These are phyloP conservation scores for Umbelopsis sp. DNA, from an alignment of 192 early-diverging fungal genomes.

Conservation along the genomic window DNA sequence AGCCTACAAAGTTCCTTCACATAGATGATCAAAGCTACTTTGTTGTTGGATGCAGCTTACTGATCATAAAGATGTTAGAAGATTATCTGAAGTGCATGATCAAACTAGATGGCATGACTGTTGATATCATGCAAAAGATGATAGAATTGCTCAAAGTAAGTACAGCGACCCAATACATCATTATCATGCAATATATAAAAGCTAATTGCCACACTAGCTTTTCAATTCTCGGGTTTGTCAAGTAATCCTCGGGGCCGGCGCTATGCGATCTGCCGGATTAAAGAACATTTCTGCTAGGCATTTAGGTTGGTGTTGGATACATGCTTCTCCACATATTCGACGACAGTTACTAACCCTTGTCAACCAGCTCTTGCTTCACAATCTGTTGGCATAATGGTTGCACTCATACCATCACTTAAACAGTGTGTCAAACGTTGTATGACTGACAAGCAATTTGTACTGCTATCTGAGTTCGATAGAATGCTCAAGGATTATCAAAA, in stretches of 20 bases:
- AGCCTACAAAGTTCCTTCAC: constrained; percentile 63
- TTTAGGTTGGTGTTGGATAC: constrained; percentile 57
- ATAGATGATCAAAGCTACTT: constrained; percentile 80
- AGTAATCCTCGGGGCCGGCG: constrained; percentile 97
- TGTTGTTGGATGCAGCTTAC: constrained; percentile 86
- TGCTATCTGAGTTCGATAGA: constrained; percentile 91
- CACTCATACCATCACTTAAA: constrained; percentile 83
- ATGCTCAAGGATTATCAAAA: constrained; percentile 80
- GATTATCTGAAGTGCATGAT: constrained; percentile 89
- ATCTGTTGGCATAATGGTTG: constrained; percentile 86
- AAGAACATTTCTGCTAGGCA: constrained; percentile 98
- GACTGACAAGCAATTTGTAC: constrained; percentile 74
- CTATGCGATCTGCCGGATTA: constrained; percentile 94
- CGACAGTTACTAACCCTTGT: background rate
- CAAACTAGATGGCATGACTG: constrained; percentile 75
- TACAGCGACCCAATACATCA: background rate
- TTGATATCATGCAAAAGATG: constrained; percentile 88
- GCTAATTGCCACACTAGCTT: constrained; percentile 47
- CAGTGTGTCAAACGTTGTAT: constrained; percentile 74
- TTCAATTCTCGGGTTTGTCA: constrained; percentile 97
- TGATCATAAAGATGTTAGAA: constrained; percentile 88
- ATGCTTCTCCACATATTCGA: background rate
- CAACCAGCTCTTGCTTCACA: constrained; percentile 85
- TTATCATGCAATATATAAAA: background rate
- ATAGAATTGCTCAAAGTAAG: constrained; percentile 82